Evolutionary conservation across 192 early-diverging fungal genomes (phyloP).

Genomic region (Anaeromyces robustus): DNA sequence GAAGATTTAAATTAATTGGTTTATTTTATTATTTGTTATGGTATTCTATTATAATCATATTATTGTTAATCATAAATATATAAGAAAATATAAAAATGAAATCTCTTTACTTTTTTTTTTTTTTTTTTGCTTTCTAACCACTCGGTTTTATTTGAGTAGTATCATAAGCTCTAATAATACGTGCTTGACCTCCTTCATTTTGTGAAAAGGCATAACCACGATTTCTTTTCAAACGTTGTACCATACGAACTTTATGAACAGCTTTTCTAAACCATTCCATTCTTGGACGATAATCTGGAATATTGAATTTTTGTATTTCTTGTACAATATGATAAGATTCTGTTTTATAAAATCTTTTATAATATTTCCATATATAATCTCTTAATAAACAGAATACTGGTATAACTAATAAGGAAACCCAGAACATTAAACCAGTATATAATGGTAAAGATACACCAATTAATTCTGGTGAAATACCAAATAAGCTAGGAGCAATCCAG

Average conservation of each 20-base stretch:
- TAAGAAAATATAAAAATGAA: no score
- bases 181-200: constrained; percentile 85
- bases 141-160: constrained; percentile 51
- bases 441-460: constrained; percentile 19
- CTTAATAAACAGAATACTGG: constrained; percentile 68
- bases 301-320: constrained; percentile 98
- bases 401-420: constrained; percentile 73
- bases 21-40: no score
- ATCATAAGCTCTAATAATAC: constrained; percentile 61
- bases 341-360: constrained; percentile 64
- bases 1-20: no score
- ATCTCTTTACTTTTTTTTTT: no score
- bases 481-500: constrained; percentile 50
- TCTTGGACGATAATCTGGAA: constrained; percentile 92
- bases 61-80: no score
- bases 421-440: constrained; percentile 41
- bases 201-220: constrained; percentile 97
- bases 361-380: constrained; percentile 89
- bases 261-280: constrained; percentile 98
- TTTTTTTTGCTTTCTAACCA: constrained; percentile 7
- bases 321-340: constrained; percentile 89
- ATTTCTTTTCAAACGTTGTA: constrained; percentile 81
- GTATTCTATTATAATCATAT: no score
- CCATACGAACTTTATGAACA: constrained; percentile 89
- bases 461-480: constrained; percentile 41